Percentiles rank a stretch among this genome's conserved stretches.
Evolutionary conservation across 176 grass and related monocot species (phyloP).

Genomic region (Aegilops tauschii): DNA sequence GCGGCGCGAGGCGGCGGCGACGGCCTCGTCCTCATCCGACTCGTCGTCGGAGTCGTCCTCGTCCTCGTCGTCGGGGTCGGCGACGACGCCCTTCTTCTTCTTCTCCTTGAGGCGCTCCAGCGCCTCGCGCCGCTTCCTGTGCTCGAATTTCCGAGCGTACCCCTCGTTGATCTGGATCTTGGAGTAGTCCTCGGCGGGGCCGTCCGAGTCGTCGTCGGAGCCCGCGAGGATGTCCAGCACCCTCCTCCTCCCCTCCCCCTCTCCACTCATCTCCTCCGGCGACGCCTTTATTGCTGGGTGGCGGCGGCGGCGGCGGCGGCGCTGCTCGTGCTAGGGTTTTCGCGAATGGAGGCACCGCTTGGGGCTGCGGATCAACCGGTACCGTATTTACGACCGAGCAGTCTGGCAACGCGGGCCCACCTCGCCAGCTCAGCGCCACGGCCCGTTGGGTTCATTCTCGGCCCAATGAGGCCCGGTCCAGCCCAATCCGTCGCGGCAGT

Average conservation of each 20-base stretch:
- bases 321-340: slow-evolving; percentile 27
- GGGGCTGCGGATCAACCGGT: neutral
- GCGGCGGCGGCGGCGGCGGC: neutral
- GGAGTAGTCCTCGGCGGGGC: slow-evolving; percentile 36
- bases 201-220: slow-evolving; percentile 29
- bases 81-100: slow-evolving; percentile 50
- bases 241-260: neutral
- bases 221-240: slow-evolving; percentile 31
- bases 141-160: slow-evolving; percentile 65
- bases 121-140: slow-evolving; percentile 84
- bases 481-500: neutral
- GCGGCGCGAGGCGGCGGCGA: slow-evolving; percentile 30
- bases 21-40: slow-evolving; percentile 23
- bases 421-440: neutral
- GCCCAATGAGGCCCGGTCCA: neutral
- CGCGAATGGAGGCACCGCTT: neutral
- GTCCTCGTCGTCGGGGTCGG: neutral
- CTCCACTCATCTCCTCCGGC: neutral
- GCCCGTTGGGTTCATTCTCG: neutral
- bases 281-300: neutral
- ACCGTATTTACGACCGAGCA: neutral
- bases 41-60: slow-evolving; percentile 14
- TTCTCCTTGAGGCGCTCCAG: slow-evolving; percentile 56
- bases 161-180: slow-evolving; percentile 76
- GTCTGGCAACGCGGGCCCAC: neutral